A percentile compares a stretch with the other conserved stretches of the same genome.
Evolutionary conservation across 331 rosid species (phyloP).

Genomic region (Quercus lobata): DNA sequence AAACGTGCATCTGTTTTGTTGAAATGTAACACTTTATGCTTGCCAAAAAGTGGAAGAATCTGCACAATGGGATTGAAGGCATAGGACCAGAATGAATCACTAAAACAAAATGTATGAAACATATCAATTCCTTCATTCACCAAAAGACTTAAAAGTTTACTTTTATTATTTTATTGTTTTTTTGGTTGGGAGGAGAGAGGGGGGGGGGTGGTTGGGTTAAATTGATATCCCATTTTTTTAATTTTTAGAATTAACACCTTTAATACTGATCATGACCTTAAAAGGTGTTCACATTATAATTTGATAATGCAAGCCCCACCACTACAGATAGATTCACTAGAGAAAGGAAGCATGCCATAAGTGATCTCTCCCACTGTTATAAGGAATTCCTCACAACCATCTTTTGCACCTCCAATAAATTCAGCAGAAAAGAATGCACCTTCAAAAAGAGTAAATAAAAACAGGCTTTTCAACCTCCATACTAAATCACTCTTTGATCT

Average conservation of each 20-base stretch:
- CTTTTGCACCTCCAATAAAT: neutral
- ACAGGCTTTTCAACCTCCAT: neutral
- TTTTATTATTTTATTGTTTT: neutral
- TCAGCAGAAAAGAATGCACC: neutral
- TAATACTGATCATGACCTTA: neutral
- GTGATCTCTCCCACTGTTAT: neutral
- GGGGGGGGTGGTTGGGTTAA: neutral
- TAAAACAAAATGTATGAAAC: neutral
- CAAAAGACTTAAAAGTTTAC: neutral
- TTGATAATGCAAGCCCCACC: neutral
- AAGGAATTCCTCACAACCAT: neutral
- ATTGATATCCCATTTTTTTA: neutral
- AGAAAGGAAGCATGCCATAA: neutral
- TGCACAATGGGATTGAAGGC: slow-evolving; percentile 39
- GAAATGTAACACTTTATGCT: slow-evolving; percentile 81
- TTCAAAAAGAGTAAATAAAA: neutral
- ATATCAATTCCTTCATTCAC: neutral
- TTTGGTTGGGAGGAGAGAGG: neutral
- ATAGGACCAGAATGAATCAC: slow-evolving; percentile 15
- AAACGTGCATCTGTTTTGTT: slow-evolving; percentile 95
- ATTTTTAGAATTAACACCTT: neutral
- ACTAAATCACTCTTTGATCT: neutral
- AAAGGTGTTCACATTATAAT: neutral
- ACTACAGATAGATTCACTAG: neutral
- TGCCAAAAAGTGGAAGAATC: slow-evolving; percentile 81